These are phyloP conservation scores for Capsicum pubescens DNA, from an alignment of 257 asterid genomes.

Conservation along the genomic window DNA sequence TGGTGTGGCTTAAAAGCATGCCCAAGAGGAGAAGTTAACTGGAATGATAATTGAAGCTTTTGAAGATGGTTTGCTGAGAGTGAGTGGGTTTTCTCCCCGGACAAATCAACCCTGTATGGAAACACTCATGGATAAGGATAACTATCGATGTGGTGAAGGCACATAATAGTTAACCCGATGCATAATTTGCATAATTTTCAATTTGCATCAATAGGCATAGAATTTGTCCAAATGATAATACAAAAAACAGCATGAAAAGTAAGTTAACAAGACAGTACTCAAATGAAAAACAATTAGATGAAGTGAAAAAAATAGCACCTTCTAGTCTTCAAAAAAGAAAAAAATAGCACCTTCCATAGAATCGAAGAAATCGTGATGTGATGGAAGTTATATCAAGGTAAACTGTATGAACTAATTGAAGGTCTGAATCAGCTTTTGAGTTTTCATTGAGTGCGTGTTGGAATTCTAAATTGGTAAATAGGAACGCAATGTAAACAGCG, in stretches of 20 bases:
- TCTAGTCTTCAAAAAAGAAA: no score
- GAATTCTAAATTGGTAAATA: neutral
- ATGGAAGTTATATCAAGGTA: neutral
- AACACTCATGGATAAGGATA: constrained; percentile 13
- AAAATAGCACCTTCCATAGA: neutral
- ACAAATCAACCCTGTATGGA: constrained; percentile 62
- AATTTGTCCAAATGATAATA: neutral
- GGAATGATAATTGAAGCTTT: constrained; percentile 76
- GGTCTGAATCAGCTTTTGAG: neutral
- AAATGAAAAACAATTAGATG: constrained; percentile 16
- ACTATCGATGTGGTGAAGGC: constrained; percentile 10
- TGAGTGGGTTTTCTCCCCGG: constrained; percentile 55
- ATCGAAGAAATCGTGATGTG: neutral
- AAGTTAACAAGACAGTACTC: constrained; percentile 2
- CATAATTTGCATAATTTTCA: constrained; percentile 22
- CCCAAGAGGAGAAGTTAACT: constrained; percentile 74
- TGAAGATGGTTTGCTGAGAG: constrained; percentile 96
- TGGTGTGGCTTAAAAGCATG: constrained; percentile 87
- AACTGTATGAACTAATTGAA: constrained; percentile 1
- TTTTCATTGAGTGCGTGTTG: neutral
- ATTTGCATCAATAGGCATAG: neutral
- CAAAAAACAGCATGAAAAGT: neutral
- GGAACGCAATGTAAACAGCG: neutral
- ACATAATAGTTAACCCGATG: neutral
- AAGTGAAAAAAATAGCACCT: neutral